These are phyloP conservation scores for Suhomyces panamericanus DNA, from an alignment of 1,139 yeast genomes.

Conservation along the genomic window DNA sequence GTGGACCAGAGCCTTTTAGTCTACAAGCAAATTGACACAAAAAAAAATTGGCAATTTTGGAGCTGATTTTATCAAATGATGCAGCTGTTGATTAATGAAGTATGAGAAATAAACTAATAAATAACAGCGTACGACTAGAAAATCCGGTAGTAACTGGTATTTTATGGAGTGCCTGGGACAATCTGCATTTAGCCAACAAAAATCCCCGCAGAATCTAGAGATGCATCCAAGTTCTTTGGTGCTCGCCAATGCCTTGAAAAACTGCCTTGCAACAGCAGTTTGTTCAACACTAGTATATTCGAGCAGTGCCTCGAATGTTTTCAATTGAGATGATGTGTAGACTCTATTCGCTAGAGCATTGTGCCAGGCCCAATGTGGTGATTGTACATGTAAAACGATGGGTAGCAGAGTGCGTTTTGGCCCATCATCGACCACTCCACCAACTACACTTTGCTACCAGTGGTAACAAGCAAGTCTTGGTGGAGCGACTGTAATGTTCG, in stretches of 20 bases:
- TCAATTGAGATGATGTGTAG: not conserved
- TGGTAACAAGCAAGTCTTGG: too few relatives aligned
- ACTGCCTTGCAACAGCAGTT: too few relatives aligned
- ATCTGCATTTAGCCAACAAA: not conserved
- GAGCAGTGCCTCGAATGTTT: too few relatives aligned
- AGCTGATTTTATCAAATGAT: not conserved
- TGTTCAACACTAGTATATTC: not conserved
- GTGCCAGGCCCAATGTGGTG: not conserved
- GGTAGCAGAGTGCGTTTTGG: not conserved
- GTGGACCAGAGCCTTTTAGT: not conserved
- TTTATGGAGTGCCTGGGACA: not conserved
- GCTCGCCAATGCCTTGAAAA: not conserved
- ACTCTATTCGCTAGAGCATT: not conserved
- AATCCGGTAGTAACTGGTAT: not conserved
- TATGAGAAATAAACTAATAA: conserved; percentile 5
- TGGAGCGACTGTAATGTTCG: not conserved
- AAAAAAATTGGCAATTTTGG: not conserved
- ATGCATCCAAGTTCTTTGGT: not conserved
- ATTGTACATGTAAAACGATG: not conserved
- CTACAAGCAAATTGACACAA: not conserved
- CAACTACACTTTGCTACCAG: too few relatives aligned
- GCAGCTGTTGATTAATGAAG: conserved; percentile 6
- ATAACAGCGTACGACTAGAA: not conserved
- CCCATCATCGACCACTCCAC: not conserved
- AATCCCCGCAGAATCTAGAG: too few relatives aligned